phyloP scores from a whole-genome alignment of 352 stramenopile species.

The Phytopythium kandeliae region DNA sequence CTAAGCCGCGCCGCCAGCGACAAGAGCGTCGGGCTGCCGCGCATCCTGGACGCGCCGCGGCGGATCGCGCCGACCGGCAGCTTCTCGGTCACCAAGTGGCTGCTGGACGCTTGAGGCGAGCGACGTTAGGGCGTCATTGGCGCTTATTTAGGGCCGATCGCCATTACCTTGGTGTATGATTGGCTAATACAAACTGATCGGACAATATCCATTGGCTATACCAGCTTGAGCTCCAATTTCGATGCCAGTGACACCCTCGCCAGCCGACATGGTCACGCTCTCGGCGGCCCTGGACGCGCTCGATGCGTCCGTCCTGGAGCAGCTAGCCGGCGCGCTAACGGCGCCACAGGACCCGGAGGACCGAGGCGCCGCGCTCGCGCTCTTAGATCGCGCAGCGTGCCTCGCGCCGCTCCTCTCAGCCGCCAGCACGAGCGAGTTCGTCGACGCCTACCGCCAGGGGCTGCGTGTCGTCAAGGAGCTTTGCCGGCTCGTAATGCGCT shows the following conservation, averaged over 20 bases:
- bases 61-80: conserved; percentile 24
- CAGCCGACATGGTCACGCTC: neutral
- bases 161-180: too few species aligned
- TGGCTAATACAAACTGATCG: too few species aligned
- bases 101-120: conserved; percentile 10
- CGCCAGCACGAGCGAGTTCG: conserved; percentile 7
- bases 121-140: too few species aligned
- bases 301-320: conserved; percentile 8
- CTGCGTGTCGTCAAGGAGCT: conserved; percentile 25
- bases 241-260: neutral
- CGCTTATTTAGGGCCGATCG: too few species aligned
- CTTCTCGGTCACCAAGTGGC: conserved; percentile 42
- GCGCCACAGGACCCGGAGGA: neutral
- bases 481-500: conserved; percentile 18
- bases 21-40: conserved; percentile 21
- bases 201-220: too few species aligned
- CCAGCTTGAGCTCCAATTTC: conserved; percentile 2
- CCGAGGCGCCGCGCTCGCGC: neutral
- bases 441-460: neutral
- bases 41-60: conserved; percentile 28
- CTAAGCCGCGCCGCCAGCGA: conserved; percentile 23
- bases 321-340: conserved; percentile 5
- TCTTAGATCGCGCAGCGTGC: conserved; percentile 1
- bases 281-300: conserved; percentile 6
- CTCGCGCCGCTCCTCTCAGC: conserved; percentile 10